Evolutionary conservation across 352 stramenopile genomes (phyloP).

Genomic region (Phytophthora sp.): DNA sequence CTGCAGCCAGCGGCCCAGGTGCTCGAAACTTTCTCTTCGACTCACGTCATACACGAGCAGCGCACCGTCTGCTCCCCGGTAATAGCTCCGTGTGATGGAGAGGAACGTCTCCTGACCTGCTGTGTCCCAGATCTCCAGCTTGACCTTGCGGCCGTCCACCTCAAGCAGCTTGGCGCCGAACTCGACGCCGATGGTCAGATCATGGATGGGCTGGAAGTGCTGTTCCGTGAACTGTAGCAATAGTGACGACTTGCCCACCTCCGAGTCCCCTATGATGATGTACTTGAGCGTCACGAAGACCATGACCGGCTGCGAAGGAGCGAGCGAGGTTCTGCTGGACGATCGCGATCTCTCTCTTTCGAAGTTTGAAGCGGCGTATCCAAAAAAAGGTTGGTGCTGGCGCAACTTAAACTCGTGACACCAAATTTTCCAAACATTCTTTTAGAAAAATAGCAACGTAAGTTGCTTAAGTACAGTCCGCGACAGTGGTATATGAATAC

Average conservation of each 20-base stretch:
- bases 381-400: background rate
- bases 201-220: conserved; percentile 90
- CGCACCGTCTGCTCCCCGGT: conserved; percentile 85
- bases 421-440: background rate
- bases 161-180: conserved; percentile 89
- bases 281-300: conserved; percentile 92
- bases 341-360: background rate
- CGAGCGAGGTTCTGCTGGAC: background rate
- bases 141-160: conserved; percentile 85
- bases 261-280: conserved; percentile 90
- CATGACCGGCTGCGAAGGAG: conserved; percentile 41
- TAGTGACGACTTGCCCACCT: conserved; percentile 91
- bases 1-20: conserved; percentile 78
- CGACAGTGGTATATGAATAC: too few species aligned
- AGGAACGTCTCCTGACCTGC: conserved; percentile 91
- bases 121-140: conserved; percentile 94
- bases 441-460: too few species aligned
- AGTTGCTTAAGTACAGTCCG: too few species aligned
- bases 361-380: conserved; percentile 1
- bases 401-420: conserved; percentile 1
- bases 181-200: conserved; percentile 92
- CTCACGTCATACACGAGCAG: conserved; percentile 90
- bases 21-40: conserved; percentile 79
- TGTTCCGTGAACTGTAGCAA: conserved; percentile 92
- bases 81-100: conserved; percentile 91